A percentile compares a stretch with the other conserved stretches of the same genome.
phyloP scores from a whole-genome alignment of 2,329 filamentous ascomycete species.

The Fusarium tupiense region DNA sequence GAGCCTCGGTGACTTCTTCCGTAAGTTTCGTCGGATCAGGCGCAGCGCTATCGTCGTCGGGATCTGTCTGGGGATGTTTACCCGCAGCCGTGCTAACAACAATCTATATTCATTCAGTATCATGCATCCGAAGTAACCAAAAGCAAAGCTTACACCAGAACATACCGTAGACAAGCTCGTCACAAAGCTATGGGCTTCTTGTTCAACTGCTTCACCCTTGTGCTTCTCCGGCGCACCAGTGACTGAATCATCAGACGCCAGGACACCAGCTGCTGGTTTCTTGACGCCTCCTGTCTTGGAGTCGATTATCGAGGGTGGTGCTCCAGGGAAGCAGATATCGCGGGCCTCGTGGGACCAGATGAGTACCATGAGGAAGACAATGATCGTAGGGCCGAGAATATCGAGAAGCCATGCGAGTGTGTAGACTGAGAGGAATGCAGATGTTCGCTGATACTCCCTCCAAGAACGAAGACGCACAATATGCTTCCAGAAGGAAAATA shows the following conservation, averaged over 20 bases:
- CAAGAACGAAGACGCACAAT: conserved; percentile 81
- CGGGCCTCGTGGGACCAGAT: conserved; percentile 73
- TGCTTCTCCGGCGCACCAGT: conserved; percentile 86
- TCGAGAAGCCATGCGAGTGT: conserved; percentile 76
- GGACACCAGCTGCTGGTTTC: conserved; percentile 78
- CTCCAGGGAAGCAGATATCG: conserved; percentile 75
- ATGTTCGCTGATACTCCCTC: conserved; percentile 76
- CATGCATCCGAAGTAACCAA: neutral
- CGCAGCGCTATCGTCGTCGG: conserved; percentile 61
- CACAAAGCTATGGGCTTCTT: conserved; percentile 84
- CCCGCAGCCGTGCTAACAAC: conserved; percentile 80
- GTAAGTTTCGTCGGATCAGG: conserved; percentile 60
- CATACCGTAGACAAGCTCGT: conserved; percentile 66
- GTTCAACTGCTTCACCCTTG: conserved; percentile 84
- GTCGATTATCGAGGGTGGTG: conserved; percentile 78
- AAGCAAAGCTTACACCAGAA: conserved; percentile 43
- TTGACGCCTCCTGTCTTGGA: conserved; percentile 77
- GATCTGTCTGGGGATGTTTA: conserved; percentile 76
- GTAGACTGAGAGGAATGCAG: conserved; percentile 67
- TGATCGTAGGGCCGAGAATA: conserved; percentile 70
- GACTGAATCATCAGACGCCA: conserved; percentile 79
- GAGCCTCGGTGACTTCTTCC: conserved; percentile 52
- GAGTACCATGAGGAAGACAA: conserved; percentile 69
- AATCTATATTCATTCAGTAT: conserved; percentile 54
- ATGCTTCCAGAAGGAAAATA: conserved; percentile 77